These are phyloP conservation scores for Cantharellus cinnabarinus DNA, from an alignment of 768 basidiomycete species.

Conservation along the genomic window DNA sequence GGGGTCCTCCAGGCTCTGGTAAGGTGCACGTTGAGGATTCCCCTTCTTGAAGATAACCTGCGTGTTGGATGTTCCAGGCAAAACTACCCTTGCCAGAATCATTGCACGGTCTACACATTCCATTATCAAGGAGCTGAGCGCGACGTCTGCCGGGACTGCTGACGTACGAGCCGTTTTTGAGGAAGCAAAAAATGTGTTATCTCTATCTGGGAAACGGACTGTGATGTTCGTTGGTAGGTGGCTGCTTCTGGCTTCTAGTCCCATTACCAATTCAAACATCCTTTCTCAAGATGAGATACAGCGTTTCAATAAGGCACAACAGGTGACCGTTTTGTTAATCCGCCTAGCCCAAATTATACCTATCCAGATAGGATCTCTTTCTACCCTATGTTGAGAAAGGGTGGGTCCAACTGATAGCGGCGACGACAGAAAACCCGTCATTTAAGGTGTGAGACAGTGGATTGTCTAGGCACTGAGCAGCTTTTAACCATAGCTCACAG, in stretches of 20 bases:
- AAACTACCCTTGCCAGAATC: slow-evolving; percentile 57
- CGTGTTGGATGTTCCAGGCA: slow-evolving; percentile 22
- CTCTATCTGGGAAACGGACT: slow-evolving; percentile 32
- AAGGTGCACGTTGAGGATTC: neutral
- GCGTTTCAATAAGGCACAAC: slow-evolving; percentile 52
- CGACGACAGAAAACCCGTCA: slow-evolving; percentile 79
- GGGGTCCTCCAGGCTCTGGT: slow-evolving; percentile 45
- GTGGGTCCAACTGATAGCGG: slow-evolving; percentile 57
- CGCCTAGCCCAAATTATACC: slow-evolving; percentile 5
- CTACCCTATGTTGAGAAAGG: slow-evolving; percentile 67
- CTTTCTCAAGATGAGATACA: slow-evolving; percentile 67
- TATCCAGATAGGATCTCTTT: slow-evolving; percentile 40
- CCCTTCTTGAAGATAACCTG: neutral
- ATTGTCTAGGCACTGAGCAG: neutral
- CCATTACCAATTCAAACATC: slow-evolving; percentile 27
- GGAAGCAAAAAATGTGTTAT: slow-evolving; percentile 46
- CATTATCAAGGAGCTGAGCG: slow-evolving; percentile 56
- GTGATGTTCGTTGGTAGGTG: slow-evolving; percentile 16
- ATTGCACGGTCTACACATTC: slow-evolving; percentile 38
- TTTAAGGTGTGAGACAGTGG: slow-evolving; percentile 44
- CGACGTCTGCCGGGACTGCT: slow-evolving; percentile 44
- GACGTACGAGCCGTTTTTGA: slow-evolving; percentile 59
- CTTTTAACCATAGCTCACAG: neutral
- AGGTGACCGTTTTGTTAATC: slow-evolving; percentile 21
- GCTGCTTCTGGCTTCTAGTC: slow-evolving; percentile 3